Conservation (phyloP, 345 rosid species). For the Salix purpurea region DNA sequence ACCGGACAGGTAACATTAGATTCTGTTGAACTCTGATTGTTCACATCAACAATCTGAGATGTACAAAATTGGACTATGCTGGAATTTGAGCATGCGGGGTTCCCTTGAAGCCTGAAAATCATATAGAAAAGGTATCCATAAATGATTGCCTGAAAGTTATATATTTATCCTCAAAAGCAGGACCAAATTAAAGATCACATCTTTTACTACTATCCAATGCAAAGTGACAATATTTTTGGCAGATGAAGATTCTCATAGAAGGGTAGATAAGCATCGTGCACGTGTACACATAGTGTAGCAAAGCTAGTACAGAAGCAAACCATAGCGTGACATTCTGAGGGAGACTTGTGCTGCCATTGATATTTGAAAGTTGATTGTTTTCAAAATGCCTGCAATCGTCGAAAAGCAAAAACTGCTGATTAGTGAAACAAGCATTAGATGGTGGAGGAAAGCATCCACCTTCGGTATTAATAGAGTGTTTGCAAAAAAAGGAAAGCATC, state of each 20-base stretch:
- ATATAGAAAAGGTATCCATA: conserved; percentile 2
- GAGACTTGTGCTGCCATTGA: conserved; percentile 49
- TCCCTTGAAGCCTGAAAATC: conserved; percentile 81
- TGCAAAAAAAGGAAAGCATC: not conserved
- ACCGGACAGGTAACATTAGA: conserved; percentile 31
- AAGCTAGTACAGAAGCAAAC: conserved; percentile 43
- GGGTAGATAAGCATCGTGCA: conserved; percentile 7
- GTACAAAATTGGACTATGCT: conserved; percentile 45
- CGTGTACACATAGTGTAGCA: conserved; percentile 4
- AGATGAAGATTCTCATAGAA: not conserved
- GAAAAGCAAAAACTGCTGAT: conserved; percentile 8
- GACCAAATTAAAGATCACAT: not conserved
- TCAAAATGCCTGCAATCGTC: conserved; percentile 60
- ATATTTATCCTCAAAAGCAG: not conserved
- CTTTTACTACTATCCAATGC: not conserved
- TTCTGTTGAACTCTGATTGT: conserved; percentile 21
- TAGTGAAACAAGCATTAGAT: conserved; percentile 3
- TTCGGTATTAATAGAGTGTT: not conserved
- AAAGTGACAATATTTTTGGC: not conserved
- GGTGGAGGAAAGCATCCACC: not conserved
- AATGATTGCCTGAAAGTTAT: not conserved
- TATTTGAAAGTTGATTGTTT: conserved; percentile 58
- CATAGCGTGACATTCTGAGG: conserved; percentile 78
- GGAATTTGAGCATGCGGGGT: conserved; percentile 55
- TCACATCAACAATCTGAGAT: conserved; percentile 22